Conservation (phyloP, 2,329 filamentous ascomycete species). For the Verticillium longisporum region DNA sequence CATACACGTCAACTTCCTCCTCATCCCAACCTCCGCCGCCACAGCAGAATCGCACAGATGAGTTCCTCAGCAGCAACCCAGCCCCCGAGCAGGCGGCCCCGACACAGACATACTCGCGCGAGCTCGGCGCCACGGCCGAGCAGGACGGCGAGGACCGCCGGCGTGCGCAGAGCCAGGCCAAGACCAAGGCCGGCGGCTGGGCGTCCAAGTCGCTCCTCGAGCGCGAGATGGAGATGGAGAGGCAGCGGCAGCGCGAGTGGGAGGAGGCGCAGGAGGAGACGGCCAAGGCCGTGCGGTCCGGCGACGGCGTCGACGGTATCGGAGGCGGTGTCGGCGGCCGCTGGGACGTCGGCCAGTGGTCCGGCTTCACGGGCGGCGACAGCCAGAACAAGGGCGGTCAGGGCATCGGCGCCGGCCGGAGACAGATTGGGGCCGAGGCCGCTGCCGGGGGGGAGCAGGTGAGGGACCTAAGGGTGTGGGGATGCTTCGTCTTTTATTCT, state of each 20-base stretch:
- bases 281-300: constrained; percentile 44
- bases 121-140: constrained; percentile 51
- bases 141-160: constrained; percentile 56
- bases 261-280: constrained; percentile 66
- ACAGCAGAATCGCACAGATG: constrained; percentile 44
- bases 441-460: constrained; percentile 33
- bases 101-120: constrained; percentile 46
- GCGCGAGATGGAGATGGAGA: constrained; percentile 74
- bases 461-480: not conserved
- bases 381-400: constrained; percentile 60
- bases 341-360: constrained; percentile 74
- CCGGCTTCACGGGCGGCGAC: constrained; percentile 69
- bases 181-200: constrained; percentile 57
- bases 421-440: constrained; percentile 78
- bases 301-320: constrained; percentile 52
- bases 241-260: constrained; percentile 73
- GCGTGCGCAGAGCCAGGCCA: constrained; percentile 48
- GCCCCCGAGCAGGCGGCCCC: constrained; percentile 31
- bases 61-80: constrained; percentile 49
- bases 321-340: constrained; percentile 60
- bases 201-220: constrained; percentile 66
- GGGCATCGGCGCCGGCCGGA: constrained; percentile 62
- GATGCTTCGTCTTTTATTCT: not conserved
- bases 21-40: constrained; percentile 8
- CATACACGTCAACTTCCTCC: constrained; percentile 17